Percentiles rank a stretch among this genome's conserved stretches.
These are phyloP conservation scores for Tulasnella sp. DNA, from an alignment of 768 basidiomycete genomes.

Conservation along the genomic window DNA sequence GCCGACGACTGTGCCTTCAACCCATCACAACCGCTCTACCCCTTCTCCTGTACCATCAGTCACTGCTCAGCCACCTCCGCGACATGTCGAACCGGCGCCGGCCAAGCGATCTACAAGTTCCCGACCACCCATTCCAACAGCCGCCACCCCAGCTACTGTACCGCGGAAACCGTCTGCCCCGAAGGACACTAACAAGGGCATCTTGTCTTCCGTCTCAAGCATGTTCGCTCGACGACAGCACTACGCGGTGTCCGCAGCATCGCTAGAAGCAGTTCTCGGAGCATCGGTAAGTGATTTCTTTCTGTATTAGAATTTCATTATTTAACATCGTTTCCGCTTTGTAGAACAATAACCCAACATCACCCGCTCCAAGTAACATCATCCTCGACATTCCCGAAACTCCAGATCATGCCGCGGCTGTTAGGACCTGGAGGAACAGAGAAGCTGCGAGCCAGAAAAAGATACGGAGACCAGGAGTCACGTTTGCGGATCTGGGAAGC, in stretches of 20 bases:
- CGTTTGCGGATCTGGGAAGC: constrained; percentile 1
- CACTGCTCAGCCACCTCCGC: not conserved
- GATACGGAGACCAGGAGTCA: constrained; percentile 1
- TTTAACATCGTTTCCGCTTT: not conserved
- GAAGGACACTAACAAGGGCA: constrained; percentile 3
- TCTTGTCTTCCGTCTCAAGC: not conserved
- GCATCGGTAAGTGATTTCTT: not conserved
- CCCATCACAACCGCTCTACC: not conserved
- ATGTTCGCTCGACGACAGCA: not conserved
- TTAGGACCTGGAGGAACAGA: not conserved
- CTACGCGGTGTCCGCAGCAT: constrained; percentile 1
- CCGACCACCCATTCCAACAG: not conserved
- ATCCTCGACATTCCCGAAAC: not conserved
- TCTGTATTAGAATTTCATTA: not conserved
- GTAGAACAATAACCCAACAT: constrained; percentile 1
- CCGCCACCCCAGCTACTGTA: not conserved
- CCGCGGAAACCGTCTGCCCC: not conserved
- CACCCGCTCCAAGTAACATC: not conserved
- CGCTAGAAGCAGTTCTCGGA: constrained; percentile 9
- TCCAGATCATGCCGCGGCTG: not conserved
- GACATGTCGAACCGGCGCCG: not conserved
- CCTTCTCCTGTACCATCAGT: not conserved
- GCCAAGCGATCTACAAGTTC: not conserved
- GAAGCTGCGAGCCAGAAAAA: not conserved
- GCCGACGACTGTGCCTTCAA: not conserved